Base-by-base conservation (phyloP, 1,284 basidiomycete genomes). In the Austroboletus novae-zelandiae region DNA sequence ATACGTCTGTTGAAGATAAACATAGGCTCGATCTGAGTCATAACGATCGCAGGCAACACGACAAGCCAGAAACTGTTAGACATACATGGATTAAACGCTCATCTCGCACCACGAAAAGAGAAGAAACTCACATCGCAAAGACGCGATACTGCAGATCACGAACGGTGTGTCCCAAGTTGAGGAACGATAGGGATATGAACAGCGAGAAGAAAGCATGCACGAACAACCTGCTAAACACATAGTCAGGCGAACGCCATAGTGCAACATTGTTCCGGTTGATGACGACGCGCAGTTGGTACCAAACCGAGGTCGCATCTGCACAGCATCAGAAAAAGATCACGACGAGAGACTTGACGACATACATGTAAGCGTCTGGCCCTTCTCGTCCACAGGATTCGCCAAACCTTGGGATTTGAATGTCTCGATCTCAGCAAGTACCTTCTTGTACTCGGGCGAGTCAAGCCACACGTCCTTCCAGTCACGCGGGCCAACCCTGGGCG, bases 81-180 rank as follows among this genome's bases (percentile, higher is more conserved):
- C 53, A 58, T 5, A 34, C 15, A 7, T 9, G 8, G 59, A 13
- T 40, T 20, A 44, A 45, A 25, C 30, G 44, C n/a, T 14, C 2
- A 20, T 32, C 36, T 18, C 36, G 1, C 8, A 8, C 29, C 15
- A 10, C 9, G 9, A 29, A 39, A 20, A 13, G 18, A 34, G 15
- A 9, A 43, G 0, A 43, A 14, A 71, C 82, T 60, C 55, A 84
- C 84, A 89, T 82, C 25, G 76, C 80, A 69, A 94, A 94, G 34
- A 92, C 81, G 35, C 91, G 79, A 74, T 93, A 95, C 64, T 98
- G 89, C 27, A 97, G 71, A 43, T 89, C 84, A 43, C 85, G 79
- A 36, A 81, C 56, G 53, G 83, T 84, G 59, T 81, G 71, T 45
- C 80, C 79, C 43, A 91, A 72, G 64, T 89, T 84, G 49, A 98